Evolutionary conservation across 2,329 filamentous ascomycete genomes (phyloP), one percentile per base, ranked within the genome.

Genomic region (Raffaelea deltoideospora): DNA sequence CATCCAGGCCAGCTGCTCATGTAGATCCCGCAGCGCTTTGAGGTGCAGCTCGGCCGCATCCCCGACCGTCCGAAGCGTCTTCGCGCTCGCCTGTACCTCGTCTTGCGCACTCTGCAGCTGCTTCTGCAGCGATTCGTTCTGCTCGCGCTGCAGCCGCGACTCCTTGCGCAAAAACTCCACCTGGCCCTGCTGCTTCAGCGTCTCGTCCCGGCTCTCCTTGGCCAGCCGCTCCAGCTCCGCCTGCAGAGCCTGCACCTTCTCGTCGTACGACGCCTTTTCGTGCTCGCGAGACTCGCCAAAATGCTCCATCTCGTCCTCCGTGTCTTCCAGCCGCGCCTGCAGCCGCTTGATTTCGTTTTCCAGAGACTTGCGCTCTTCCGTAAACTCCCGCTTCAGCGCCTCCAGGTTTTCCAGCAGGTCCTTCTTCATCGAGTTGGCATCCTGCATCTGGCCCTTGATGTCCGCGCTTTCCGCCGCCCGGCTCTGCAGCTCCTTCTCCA

Each of bases 341-440:
- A 87, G 69, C 13, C 72, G 69, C 47, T 76, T 79, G 39, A 90
- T 76, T 52, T 96, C 87, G 14, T 73, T 67, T 47, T 94, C 83
- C 1, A 96, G 64, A 10, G 77, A 80, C 49, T 81, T 84, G 28
- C 90, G 75, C 55, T 96, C 88, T 34, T 78, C 76, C 26, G 81
- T 67, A 47, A 94, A 95, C 50, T 96, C 90, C 20, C 75, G 76
- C 56, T 95, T 85, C 45, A 92, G 72, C 11, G 87, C 79, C 51
- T 96, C 86, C 61, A 98, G 84, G 50, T 98, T 98, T 45, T 84
- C 79, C 58, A 98, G 76, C 10, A 98, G 72, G 54, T 96, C 90
- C 48, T 82, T 81, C 56, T 98, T 98, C 1, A 82, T 95, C 3
- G 84, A 87, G 47, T 90, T 84, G 6, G 75, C 83, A 54, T 96